phyloP scores from a whole-genome alignment of 345 rosid species.

The Lepidium africanum region DNA sequence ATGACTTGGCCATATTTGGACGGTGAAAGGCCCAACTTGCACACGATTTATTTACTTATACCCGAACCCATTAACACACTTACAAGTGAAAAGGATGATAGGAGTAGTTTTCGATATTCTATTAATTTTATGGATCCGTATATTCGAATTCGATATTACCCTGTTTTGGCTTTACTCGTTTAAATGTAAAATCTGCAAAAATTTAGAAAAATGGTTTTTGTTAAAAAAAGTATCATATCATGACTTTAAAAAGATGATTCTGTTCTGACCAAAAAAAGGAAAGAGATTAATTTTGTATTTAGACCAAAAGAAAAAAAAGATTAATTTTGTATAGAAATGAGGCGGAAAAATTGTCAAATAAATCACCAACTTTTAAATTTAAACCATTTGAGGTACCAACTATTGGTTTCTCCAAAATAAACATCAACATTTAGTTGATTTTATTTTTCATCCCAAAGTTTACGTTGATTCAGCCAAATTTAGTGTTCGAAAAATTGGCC shows the following conservation, averaged over 20 bases:
- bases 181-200: not conserved
- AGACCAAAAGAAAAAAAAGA: too few species aligned
- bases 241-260: not conserved
- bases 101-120: too few species aligned
- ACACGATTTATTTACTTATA: not conserved
- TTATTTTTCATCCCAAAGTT: too few species aligned
- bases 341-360: too few species aligned
- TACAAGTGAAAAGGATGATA: not conserved
- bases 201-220: not conserved
- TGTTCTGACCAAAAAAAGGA: not conserved
- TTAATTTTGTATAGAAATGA: too few species aligned
- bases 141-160: not conserved
- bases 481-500: too few species aligned
- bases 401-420: too few species aligned
- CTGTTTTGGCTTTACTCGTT: not conserved
- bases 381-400: too few species aligned
- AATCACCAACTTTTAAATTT: too few species aligned
- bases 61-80: not conserved
- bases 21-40: constrained; percentile 5
- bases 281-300: not conserved
- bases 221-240: not conserved
- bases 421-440: too few species aligned
- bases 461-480: too few species aligned
- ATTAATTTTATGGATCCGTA: not conserved
- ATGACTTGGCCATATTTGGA: constrained; percentile 16